phyloP scores from a whole-genome alignment of 805 yeast species.

The Barnettozyma sp. region DNA sequence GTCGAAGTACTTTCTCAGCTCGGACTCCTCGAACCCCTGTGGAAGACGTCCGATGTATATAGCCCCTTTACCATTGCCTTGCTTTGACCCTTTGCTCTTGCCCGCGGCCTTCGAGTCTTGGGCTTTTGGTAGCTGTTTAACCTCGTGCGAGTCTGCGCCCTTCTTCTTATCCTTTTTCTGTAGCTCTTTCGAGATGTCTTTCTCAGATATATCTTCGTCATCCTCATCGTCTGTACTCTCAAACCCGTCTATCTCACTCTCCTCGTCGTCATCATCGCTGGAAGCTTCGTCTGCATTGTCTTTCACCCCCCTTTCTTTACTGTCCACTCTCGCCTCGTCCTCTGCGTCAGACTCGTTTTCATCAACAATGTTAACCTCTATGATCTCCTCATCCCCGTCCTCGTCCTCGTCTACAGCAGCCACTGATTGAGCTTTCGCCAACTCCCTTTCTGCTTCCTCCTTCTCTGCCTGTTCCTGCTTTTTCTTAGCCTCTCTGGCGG shows the following conservation, averaged over 20 bases:
- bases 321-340: conserved; percentile 10
- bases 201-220: conserved; percentile 12
- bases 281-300: conserved; percentile 10
- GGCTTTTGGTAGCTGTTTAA: conserved; percentile 19
- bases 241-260: conserved; percentile 11
- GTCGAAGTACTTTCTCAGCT: conserved; percentile 65
- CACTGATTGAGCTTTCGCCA: conserved; percentile 1
- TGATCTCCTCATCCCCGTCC: conserved; percentile 23
- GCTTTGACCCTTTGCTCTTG: too few relatives aligned
- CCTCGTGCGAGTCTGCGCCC: conserved; percentile 22
- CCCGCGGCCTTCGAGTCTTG: conserved; percentile 5
- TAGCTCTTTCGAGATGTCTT: conserved; percentile 11
- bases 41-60: conserved; percentile 91
- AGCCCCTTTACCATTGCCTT: too few relatives aligned
- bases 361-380: conserved; percentile 20
- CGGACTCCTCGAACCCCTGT: conserved; percentile 81
- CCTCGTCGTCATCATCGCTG: conserved; percentile 13
- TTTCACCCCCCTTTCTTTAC: conserved; percentile 6
- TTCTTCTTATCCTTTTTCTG: conserved; percentile 21
- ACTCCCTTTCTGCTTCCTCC: conserved; percentile 1
- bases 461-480: conserved; percentile 1
- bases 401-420: too few relatives aligned
- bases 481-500: conserved; percentile 2
- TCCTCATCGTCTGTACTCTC: conserved; percentile 19
- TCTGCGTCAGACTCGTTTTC: conserved; percentile 8